phyloP scores from a whole-genome alignment of 169 alveolate species.

The Sarcocystis neurona region DNA sequence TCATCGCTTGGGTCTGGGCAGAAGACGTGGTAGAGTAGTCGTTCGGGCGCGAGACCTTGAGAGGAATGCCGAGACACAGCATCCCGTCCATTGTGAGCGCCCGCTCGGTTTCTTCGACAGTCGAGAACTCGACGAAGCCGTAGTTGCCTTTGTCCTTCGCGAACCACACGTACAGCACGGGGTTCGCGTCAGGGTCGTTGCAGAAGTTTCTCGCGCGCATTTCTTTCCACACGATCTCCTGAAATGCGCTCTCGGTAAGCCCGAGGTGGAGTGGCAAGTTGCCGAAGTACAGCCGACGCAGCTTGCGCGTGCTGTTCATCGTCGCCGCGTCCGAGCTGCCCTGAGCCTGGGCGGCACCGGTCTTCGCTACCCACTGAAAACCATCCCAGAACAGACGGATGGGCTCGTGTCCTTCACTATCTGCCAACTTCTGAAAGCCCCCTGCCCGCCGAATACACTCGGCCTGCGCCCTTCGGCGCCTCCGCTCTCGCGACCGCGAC shows the following conservation, averaged over 20 bases:
- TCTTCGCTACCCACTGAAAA: constrained; percentile 93
- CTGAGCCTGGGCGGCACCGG: constrained; percentile 72
- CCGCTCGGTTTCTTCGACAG: constrained; percentile 90
- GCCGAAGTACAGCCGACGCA: constrained; percentile 88
- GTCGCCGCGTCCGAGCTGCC: constrained; percentile 81
- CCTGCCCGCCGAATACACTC: constrained; percentile 82
- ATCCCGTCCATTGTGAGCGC: constrained; percentile 90
- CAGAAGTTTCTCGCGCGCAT: constrained; percentile 86
- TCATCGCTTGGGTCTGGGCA: constrained; percentile 64
- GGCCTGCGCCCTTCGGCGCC: constrained; percentile 70
- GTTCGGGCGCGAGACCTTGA: constrained; percentile 89
- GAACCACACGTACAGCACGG: constrained; percentile 91
- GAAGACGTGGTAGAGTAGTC: constrained; percentile 79
- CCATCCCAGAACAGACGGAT: constrained; percentile 92
- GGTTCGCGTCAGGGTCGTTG: constrained; percentile 85
- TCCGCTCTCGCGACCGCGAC: constrained; percentile 73
- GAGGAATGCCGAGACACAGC: constrained; percentile 86
- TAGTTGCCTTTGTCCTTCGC: constrained; percentile 92
- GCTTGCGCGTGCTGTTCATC: constrained; percentile 86
- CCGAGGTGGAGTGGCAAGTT: constrained; percentile 87
- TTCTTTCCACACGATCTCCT: constrained; percentile 87
- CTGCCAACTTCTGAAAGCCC: constrained; percentile 89
- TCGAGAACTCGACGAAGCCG: constrained; percentile 88
- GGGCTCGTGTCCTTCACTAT: constrained; percentile 89
- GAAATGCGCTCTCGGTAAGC: constrained; percentile 86